These are phyloP conservation scores for Saccharomyces pastorianus DNA, from an alignment of 1,139 yeast genomes.

Conservation along the genomic window DNA sequence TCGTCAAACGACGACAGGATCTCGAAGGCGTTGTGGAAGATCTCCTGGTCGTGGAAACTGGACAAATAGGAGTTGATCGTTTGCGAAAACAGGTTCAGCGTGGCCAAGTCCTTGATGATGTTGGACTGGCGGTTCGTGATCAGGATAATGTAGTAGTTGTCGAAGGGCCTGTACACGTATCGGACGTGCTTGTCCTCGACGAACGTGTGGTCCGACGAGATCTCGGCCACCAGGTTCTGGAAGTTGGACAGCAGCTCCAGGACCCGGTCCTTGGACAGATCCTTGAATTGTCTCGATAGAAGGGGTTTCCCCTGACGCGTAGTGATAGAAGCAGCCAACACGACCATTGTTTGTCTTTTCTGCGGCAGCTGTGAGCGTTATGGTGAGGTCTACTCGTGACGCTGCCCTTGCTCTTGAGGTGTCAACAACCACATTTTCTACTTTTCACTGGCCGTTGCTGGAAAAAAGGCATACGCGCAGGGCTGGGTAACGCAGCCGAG, in stretches of 20 bases:
- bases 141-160: conserved; percentile 84
- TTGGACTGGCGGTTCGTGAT: conserved; percentile 89
- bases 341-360: conserved; percentile 39
- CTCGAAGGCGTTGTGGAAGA: conserved; percentile 79
- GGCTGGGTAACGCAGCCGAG: not conserved
- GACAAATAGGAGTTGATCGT: conserved; percentile 71
- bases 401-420: not conserved
- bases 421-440: not conserved
- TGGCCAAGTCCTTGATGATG: conserved; percentile 89
- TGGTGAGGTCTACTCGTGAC: not conserved
- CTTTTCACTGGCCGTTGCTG: not conserved
- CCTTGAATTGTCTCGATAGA: conserved; percentile 86
- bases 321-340: conserved; percentile 91
- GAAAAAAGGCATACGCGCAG: not conserved
- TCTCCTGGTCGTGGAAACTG: conserved; percentile 71
- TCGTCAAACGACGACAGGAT: conserved; percentile 91
- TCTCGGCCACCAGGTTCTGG: conserved; percentile 67
- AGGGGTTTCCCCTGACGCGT: conserved; percentile 93
- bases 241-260: conserved; percentile 80
- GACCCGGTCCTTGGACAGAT: conserved; percentile 75
- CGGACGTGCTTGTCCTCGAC: conserved; percentile 91
- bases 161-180: conserved; percentile 92
- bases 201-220: conserved; percentile 80
- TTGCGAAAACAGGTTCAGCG: conserved; percentile 77
- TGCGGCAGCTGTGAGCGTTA: not conserved